Conservation (phyloP, 192 early-diverging fungal species). For the Backusella parvicylindrica region DNA sequence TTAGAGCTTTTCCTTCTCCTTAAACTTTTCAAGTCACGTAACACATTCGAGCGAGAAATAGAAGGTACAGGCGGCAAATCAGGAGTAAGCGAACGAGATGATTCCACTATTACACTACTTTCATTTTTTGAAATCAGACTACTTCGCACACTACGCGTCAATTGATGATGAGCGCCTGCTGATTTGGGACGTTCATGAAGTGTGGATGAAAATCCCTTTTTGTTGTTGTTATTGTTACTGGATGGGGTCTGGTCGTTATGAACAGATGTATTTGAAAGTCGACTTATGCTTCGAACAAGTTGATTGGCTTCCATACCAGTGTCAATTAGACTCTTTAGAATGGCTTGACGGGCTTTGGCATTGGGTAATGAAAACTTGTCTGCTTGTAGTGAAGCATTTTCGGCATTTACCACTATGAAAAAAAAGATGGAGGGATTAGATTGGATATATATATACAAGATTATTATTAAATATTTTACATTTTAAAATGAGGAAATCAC, state of each 20-base stretch:
- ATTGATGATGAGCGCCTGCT: conserved; percentile 3
- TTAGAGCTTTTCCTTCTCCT: conserved; percentile 1
- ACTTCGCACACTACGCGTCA: not conserved
- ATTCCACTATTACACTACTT: not conserved
- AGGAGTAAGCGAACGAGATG: not conserved
- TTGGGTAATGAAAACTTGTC: conserved; percentile 45
- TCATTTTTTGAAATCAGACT: not conserved
- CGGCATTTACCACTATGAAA: conserved; percentile 49
- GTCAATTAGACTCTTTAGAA: conserved; percentile 15
- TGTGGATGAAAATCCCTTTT: conserved; percentile 34
- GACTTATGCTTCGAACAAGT: not conserved
- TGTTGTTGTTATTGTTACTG: conserved; percentile 9
- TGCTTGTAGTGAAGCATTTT: conserved; percentile 49
- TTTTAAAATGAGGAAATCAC: conserved; percentile 38
- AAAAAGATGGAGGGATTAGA: no score
- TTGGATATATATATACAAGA: no score
- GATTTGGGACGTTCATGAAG: conserved; percentile 25
- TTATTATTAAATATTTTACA: no score
- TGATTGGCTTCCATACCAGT: not conserved
- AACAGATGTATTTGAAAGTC: conserved; percentile 25
- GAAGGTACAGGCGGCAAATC: not conserved
- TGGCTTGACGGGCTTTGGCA: conserved; percentile 36
- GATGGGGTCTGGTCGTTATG: conserved; percentile 16
- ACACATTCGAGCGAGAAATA: conserved; percentile 4
- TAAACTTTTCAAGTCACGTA: conserved; percentile 9